phyloP scores from a whole-genome alignment of 345 rosid genomes.

The Lumnitzera racemosa region DNA sequence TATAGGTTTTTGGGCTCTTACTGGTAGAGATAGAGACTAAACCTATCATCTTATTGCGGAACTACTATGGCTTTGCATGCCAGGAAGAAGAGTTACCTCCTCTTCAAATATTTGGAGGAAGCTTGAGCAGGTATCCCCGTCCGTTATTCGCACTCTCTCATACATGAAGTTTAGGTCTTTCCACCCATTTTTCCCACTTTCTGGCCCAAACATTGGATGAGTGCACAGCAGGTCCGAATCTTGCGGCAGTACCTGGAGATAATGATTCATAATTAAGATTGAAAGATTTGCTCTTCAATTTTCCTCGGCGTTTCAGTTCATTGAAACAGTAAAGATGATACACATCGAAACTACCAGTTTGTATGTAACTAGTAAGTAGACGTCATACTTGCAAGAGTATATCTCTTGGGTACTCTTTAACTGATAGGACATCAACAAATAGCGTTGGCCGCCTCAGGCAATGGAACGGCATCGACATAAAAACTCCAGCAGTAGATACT shows the following conservation, averaged over 20 bases:
- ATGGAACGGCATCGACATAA: conserved; percentile 32
- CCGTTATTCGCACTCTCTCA: conserved; percentile 43
- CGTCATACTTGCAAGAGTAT: conserved; percentile 26
- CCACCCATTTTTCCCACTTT: conserved; percentile 56
- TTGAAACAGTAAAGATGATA: no score
- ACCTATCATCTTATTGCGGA: no score
- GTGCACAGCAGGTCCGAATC: conserved; percentile 52
- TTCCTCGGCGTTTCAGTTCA: no score
- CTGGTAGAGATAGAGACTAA: no score
- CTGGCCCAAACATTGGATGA: conserved; percentile 66
- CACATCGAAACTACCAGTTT: neutral
- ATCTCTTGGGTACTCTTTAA: conserved; percentile 46
- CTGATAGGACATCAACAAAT: conserved; percentile 58
- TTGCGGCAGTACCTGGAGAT: conserved; percentile 29
- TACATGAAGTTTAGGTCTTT: conserved; percentile 35
- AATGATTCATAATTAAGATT: neutral
- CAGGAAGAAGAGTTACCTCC: conserved; percentile 21
- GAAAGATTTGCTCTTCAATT: neutral
- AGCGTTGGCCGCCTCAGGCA: conserved; percentile 31
- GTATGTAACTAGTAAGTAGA: neutral
- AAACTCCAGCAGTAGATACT: conserved; percentile 30
- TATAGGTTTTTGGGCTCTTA: no score
- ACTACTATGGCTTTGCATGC: neutral
- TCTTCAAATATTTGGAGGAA: conserved; percentile 41
- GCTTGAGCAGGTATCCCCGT: conserved; percentile 19